phyloP scores from a whole-genome alignment of 352 stramenopile genomes.

The Globisporangium sylvaticum region DNA sequence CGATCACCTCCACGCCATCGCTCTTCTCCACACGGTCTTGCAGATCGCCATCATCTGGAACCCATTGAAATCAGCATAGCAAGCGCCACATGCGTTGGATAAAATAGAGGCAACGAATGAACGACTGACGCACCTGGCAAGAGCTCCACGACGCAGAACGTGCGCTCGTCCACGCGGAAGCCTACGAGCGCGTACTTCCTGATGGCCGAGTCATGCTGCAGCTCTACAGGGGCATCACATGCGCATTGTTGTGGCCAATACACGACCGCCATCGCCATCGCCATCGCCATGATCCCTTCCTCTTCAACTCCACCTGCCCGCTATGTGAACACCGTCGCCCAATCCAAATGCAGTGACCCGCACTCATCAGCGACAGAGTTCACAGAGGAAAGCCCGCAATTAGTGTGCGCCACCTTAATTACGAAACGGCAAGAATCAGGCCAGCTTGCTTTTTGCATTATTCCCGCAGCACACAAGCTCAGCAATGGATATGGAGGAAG shows the following conservation, averaged over 20 bases:
- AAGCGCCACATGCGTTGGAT: background rate
- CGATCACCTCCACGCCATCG: background rate
- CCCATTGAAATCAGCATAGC: background rate
- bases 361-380: conserved; percentile 10
- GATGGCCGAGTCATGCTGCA: background rate
- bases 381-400: background rate
- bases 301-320: background rate
- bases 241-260: conserved; percentile 41
- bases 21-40: background rate
- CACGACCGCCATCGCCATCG: conserved; percentile 21
- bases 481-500: conserved; percentile 56
- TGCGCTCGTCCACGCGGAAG: conserved; percentile 13
- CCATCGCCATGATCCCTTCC: background rate
- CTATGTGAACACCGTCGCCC: background rate
- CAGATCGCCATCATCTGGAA: background rate
- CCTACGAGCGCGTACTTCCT: conserved; percentile 13
- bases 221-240: background rate
- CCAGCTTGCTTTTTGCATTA: background rate
- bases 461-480: background rate
- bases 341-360: conserved; percentile 10
- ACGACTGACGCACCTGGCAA: conserved; percentile 8
- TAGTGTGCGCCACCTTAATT: conserved; percentile 3
- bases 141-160: conserved; percentile 32
- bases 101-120: background rate
- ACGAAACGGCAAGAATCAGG: background rate